These are phyloP conservation scores for Hyaloperonospora brassicae DNA, from an alignment of 352 stramenopile genomes.

Conservation along the genomic window DNA sequence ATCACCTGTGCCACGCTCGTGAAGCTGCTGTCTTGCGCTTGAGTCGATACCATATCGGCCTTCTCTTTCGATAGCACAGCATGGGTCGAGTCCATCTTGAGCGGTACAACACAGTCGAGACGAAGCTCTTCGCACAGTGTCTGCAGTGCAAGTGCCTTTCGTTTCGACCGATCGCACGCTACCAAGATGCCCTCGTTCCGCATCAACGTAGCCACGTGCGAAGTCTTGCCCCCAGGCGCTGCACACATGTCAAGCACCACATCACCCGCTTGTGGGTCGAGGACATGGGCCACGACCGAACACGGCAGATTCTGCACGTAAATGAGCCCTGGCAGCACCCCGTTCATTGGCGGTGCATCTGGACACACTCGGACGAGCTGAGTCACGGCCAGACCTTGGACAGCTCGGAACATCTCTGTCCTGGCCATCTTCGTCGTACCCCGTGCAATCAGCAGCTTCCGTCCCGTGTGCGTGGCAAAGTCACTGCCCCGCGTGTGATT, in stretches of 20 bases:
- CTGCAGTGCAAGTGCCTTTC: slow-evolving; percentile 76
- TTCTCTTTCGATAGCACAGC: slow-evolving; percentile 52
- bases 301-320: slow-evolving; percentile 93
- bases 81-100: slow-evolving; percentile 86
- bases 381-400: slow-evolving; percentile 56
- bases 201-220: slow-evolving; percentile 89
- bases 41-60: slow-evolving; percentile 12
- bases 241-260: slow-evolving; percentile 92
- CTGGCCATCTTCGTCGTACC: slow-evolving; percentile 64
- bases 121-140: slow-evolving; percentile 65
- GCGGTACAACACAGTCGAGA: slow-evolving; percentile 47
- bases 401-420: slow-evolving; percentile 70
- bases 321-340: slow-evolving; percentile 69
- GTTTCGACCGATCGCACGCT: slow-evolving; percentile 87
- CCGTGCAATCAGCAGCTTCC: slow-evolving; percentile 72
- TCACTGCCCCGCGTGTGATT: slow-evolving; percentile 63
- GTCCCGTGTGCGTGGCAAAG: slow-evolving; percentile 58
- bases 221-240: slow-evolving; percentile 90
- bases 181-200: slow-evolving; percentile 77
- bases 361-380: slow-evolving; percentile 61
- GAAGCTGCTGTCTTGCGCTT: slow-evolving; percentile 10
- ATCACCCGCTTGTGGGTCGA: slow-evolving; percentile 78
- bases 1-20: slow-evolving; percentile 59
- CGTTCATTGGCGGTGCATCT: slow-evolving; percentile 86
- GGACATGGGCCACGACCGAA: slow-evolving; percentile 83